A percentile compares a stretch with the other conserved stretches of the same genome.
These are phyloP conservation scores for Uronychia setigera DNA, from an alignment of 73 alveolate genomes.

Conservation along the genomic window DNA sequence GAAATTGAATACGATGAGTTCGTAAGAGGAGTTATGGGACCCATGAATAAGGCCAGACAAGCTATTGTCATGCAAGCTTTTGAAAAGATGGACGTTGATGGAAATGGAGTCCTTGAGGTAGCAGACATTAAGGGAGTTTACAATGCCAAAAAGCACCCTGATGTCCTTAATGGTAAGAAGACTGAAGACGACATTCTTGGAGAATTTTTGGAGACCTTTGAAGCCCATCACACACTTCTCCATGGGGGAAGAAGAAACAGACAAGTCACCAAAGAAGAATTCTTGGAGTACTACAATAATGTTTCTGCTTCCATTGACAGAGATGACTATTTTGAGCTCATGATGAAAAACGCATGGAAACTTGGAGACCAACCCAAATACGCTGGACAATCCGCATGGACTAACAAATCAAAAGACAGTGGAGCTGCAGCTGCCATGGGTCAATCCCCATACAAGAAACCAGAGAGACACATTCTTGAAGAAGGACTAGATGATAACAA, in stretches of 20 bases:
- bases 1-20: constrained; percentile 81
- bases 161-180: constrained; percentile 77
- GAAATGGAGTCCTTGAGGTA: constrained; percentile 71
- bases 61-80: constrained; percentile 77
- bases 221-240: constrained; percentile 74
- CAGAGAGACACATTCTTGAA: not conserved
- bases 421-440: constrained; percentile 1
- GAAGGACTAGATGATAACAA: constrained; percentile 19
- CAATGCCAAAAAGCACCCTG: constrained; percentile 85
- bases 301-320: constrained; percentile 74
- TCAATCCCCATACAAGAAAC: not conserved
- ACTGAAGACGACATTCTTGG: constrained; percentile 81
- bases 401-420: not conserved
- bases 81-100: constrained; percentile 68
- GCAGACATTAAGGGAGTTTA: constrained; percentile 74
- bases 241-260: constrained; percentile 62
- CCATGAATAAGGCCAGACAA: constrained; percentile 79
- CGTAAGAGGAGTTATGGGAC: constrained; percentile 78
- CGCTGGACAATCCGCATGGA: not conserved
- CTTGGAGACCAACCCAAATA: constrained; percentile 21
- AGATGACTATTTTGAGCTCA: constrained; percentile 81
- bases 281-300: constrained; percentile 82
- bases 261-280: constrained; percentile 68
- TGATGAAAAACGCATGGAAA: constrained; percentile 86
- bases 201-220: constrained; percentile 88